Evolutionary conservation across 1,139 yeast genomes (phyloP).

Genomic region (Yamadazyma oceani): DNA sequence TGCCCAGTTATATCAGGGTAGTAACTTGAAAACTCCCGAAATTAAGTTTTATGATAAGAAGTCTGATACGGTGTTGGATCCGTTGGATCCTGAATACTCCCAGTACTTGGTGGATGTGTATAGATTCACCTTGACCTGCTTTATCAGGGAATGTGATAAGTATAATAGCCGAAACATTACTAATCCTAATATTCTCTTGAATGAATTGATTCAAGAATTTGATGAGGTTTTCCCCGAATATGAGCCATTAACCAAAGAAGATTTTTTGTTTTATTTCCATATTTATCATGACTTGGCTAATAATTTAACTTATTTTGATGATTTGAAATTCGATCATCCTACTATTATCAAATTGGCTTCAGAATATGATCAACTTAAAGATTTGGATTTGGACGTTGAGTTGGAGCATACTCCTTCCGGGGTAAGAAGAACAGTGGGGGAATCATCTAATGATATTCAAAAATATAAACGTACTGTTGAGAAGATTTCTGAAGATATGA

Average conservation of each 20-base stretch:
- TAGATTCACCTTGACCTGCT: slow-evolving; percentile 26
- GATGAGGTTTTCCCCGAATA: slow-evolving; percentile 20
- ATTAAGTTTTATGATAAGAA: slow-evolving; percentile 15
- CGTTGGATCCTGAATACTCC: slow-evolving; percentile 20
- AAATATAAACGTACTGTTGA: not conserved
- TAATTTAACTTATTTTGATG: slow-evolving; percentile 30
- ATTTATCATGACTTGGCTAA: slow-evolving; percentile 34
- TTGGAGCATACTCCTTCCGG: slow-evolving; percentile 10
- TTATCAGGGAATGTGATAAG: slow-evolving; percentile 26
- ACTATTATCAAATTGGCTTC: slow-evolving; percentile 25
- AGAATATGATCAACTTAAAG: slow-evolving; percentile 18
- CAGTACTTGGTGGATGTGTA: slow-evolving; percentile 21
- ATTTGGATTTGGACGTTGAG: slow-evolving; percentile 12
- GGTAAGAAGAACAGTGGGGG: not conserved
- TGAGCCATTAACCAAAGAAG: slow-evolving; percentile 25
- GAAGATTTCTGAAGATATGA: slow-evolving; percentile 17
- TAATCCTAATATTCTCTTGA: slow-evolving; percentile 22
- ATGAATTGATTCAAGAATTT: slow-evolving; percentile 21
- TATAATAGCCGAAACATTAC: slow-evolving; percentile 12
- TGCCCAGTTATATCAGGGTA: slow-evolving; percentile 23
- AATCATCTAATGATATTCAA: not conserved
- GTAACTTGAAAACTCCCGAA: slow-evolving; percentile 22
- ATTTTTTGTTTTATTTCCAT: slow-evolving; percentile 29
- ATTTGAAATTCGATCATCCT: slow-evolving; percentile 27
- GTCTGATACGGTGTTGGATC: slow-evolving; percentile 13